Evolutionary conservation across 345 rosid species (phyloP), one percentile per base, ranked within the genome.

Genomic region (Pugionium cornutum): DNA sequence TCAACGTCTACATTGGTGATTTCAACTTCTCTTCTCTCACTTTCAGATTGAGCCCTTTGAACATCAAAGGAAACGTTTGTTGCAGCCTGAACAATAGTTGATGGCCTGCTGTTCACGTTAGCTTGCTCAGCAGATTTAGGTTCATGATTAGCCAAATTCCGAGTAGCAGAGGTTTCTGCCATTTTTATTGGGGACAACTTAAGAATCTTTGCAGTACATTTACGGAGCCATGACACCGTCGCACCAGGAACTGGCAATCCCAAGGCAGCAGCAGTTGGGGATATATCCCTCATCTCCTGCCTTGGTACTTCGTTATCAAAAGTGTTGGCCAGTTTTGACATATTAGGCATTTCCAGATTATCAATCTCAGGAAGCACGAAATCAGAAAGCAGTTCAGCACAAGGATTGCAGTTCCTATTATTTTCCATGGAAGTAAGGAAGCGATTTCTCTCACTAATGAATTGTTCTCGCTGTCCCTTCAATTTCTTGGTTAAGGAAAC

Each of bases 171-270:
- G 33, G 73, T 61, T 57, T 81, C 91, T 30, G 54, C 7, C 75
- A 48, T 80, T 80, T 86, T 88, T 31, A 77, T 71, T 1, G 99
- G 96, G 44, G 99, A 90, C 32, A 90, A 68, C 40, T 70, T 85
- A 5, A 90, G 83, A 64, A 94, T 81, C 76, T 80, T 89, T 37
- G 97, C 82, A 30, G 94, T 89, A 80, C 97, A 89, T 68, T 84
- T 84, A 56, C 83, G 85, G 60, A 94, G 80, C 96, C 96, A 88
- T 43, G 89, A 84, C 58, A 84, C 77, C 7, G 86, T 72, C 62
- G 85, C 89, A 80, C 73, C 68, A 49, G 94, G 68, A 58, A 52
- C 76, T 26, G 94, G 85, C 64, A 87, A 77, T 34, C 63, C 58
- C 56, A 81, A 83, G 62, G 64, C 66, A 58, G 69, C 7, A 39